Evolutionary conservation across 2,329 filamentous ascomycete species (phyloP), one percentile per base, ranked within the genome.

Genomic region (Epichloe festucae): DNA sequence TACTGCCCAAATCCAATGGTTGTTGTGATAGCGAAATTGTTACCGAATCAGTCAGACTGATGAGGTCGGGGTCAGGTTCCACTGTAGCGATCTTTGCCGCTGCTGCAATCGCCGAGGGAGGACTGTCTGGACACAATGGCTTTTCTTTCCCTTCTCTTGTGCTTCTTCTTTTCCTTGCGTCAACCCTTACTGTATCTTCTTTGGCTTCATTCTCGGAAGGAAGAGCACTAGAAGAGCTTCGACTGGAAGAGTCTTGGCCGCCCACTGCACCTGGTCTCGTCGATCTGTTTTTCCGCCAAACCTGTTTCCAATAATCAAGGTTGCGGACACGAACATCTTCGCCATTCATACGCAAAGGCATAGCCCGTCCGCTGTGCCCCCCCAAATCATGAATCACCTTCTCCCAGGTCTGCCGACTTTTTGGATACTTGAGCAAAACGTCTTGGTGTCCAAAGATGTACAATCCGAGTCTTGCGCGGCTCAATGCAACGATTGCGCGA

Each of bases 361-460:
- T n/a, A 11, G 60, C 56, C 8, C 64, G 58, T 0, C 65, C 55
- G 2, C 55, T 57, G 41, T 73, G 69, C 52, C 2, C 61, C 60
- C 61, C 60, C 60, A 84, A 74, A 1, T 65, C 59, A 0, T 63
- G 12, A 5, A 68, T 53, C 2, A 76, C 65, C 12, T 58, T 62
- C 71, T 61, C 15, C 75, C 73, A 78, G 27, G 67, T 65, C 10
- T 56, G 35, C 21, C 46, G 52, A 0, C 72, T 70, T 11, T 72
- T 74, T 0, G 64, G 58, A 14, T 63, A 62, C 0, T 78, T 58
- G 6, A 79, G 56, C 0, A 79, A 56, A 38, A 76, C 78, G 8
- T 74, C 59, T 12, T 77, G 77, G 59, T 95, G 88, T 1, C 89
- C 90, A 62, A 95, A 95, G 40, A 95, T 74, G 65, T 90, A 95